Conservation (phyloP, 306 rosid genomes). For the Citrullus colocynthis region DNA sequence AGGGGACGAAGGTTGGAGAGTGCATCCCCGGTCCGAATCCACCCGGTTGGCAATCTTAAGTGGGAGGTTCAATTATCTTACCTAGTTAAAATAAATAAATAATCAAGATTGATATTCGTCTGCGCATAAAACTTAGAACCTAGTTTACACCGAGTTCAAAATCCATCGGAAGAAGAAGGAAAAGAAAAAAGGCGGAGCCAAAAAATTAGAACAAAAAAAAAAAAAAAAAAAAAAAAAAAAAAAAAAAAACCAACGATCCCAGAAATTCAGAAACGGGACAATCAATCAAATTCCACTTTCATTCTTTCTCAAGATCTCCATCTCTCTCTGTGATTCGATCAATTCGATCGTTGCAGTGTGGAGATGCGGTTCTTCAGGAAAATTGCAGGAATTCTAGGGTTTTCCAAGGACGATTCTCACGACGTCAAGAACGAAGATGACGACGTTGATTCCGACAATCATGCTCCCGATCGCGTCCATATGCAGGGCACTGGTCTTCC, state of each 20-base stretch:
- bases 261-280: neutral
- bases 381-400: conserved; percentile 47
- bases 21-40: no score
- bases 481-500: conserved; percentile 41
- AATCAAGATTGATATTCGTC: no score
- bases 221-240: no score
- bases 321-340: conserved; percentile 8
- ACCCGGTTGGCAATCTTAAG: no score
- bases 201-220: neutral
- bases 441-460: conserved; percentile 19
- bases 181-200: no score
- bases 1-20: no score
- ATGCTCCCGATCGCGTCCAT: conserved; percentile 22
- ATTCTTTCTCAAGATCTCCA: neutral
- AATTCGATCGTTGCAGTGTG: neutral
- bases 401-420: conserved; percentile 39
- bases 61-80: no score
- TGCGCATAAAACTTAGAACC: no score
- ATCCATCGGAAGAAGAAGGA: neutral
- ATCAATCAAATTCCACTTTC: neutral
- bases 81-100: no score
- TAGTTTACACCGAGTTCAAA: neutral
- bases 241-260: neutral
- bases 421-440: conserved; percentile 33
- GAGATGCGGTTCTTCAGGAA: conserved; percentile 45